These are phyloP conservation scores for Gonium pectorale DNA, from an alignment of 139 green algal genomes.

Conservation along the genomic window DNA sequence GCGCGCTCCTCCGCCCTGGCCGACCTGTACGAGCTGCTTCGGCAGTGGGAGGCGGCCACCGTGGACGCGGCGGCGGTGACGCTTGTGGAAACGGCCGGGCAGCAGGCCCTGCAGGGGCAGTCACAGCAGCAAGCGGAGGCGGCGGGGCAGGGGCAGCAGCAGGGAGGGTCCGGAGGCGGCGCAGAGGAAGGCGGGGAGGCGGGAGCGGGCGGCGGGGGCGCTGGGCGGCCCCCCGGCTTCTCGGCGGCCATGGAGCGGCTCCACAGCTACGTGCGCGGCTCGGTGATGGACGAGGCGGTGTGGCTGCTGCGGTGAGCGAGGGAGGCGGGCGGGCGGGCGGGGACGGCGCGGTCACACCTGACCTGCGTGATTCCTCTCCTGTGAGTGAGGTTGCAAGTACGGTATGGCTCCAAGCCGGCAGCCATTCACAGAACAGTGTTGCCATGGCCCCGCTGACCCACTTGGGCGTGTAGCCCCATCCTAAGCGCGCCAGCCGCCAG, in stretches of 20 bases:
- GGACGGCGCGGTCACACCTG: not conserved
- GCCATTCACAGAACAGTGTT: too few relatives aligned
- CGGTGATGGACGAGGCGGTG: slow-evolving; percentile 50
- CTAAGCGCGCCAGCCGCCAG: too few relatives aligned
- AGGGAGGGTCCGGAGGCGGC: too few relatives aligned
- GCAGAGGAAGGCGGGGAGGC: too few relatives aligned
- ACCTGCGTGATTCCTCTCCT: too few relatives aligned
- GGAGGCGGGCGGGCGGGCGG: not conserved
- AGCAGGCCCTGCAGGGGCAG: too few relatives aligned
- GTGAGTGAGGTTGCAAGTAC: not conserved
- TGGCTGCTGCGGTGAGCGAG: slow-evolving; percentile 37
- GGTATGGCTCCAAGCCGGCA: too few relatives aligned
- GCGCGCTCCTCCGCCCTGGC: slow-evolving; percentile 20
- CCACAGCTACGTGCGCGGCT: slow-evolving; percentile 33
- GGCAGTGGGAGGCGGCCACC: slow-evolving; percentile 44
- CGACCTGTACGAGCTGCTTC: slow-evolving; percentile 52
- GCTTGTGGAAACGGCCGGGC: not conserved
- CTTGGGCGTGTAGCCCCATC: too few relatives aligned
- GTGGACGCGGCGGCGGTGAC: not conserved
- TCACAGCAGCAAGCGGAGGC: too few relatives aligned
- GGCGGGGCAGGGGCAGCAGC: too few relatives aligned
- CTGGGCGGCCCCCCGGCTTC: not conserved
- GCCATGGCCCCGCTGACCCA: too few relatives aligned
- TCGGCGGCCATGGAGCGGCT: slow-evolving; percentile 11
- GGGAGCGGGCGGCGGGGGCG: not conserved